Base-by-base conservation (phyloP, 1,284 basidiomycete genomes). In the Marasmius fiardii region DNA sequence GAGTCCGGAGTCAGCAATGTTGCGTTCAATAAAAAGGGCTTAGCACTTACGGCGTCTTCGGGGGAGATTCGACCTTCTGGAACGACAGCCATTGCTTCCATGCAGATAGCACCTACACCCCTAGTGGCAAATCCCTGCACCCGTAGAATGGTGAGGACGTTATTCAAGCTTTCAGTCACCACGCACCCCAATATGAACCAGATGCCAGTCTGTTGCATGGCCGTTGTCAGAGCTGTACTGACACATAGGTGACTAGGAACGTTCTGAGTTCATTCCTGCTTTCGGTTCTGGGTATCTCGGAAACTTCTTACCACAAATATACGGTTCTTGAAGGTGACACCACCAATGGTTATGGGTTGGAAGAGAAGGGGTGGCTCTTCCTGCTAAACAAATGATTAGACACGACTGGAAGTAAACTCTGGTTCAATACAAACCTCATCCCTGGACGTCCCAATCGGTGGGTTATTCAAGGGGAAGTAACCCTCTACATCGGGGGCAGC, bases 51-150 rank as follows among this genome's bases (percentile, higher is more conserved):
- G 63, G 74, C 71, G 62, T 87, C 84, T 63, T 89, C 79, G 0
- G 87, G 85, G 0, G 85, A 81, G 60, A 90, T 88, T 34, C 92
- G 80, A 2, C 91, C 92, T 68, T 93, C 88, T 0, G 92, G 86
- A 0, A 86, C 72, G 14, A 93, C 86, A 2, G 83, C 78, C 1
- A 86, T 85, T 1, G 88, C 86, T 68, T 91, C 88, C 51, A 90
- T 74, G 63, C 77, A 80, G 58, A 90, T 81, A 3, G 78, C 81
- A 4, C 83, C 86, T 21, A 80, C 80, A 20, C 85, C 83, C 26
- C 84, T 76, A 14, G 81, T 78, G 16, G 82, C 81, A 58, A 77
- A 79, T 0, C 79, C 81, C 81, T 82, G 55, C 33, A 31, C 26
- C 31, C 39, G n/a, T 18, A 12, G 14, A 16, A 37, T 45, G 8